Base-by-base conservation (phyloP, 176 grass and related monocot species). In the Pharus latifolius region DNA sequence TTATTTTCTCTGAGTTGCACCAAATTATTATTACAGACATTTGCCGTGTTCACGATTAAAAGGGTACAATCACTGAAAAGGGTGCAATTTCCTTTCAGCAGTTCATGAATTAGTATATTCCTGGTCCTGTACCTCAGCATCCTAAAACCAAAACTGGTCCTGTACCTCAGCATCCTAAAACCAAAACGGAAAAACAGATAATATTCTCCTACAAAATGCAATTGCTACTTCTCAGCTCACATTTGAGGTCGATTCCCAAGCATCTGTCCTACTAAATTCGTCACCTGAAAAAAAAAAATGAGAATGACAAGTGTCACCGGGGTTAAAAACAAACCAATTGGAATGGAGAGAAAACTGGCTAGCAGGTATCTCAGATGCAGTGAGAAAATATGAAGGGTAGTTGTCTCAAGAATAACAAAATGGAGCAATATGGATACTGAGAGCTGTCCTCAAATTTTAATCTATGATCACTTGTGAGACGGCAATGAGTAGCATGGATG, bases 261-360 rank as follows among this genome's bases (percentile, higher is more conserved):
- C 63, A 99, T 60, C 22, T 88, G 87, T n/a, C 96, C 96, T 0
- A 99, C 87, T 61, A 99, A 65, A 83, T 91, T 99, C 29, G 90
- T 95, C 34, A 94, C 90, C 87, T 95, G 75, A 73, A 98, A 84
- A 70, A 51, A 75, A 38, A 10, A 48, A 49, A 14, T 54, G 35
- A 49, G 6, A 78, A 19, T 38, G 28, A 48, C 3, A 49, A 27
- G 3, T 33, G 11, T 74, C 25, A 20, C 23, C 18, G 59, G 33
- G 14, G 41, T 62, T 30, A 16, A 33, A 35, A 34, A 73, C 29
- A 45, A 53, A 57, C 3, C 30, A 22, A n/a, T n/a, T 50, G 14
- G 12, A 50, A 41, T 58, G 2, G 20, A 65, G 4, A 11, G 14
- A 18, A 45, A 48, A 17, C 17, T 28, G 37, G 50, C n/a, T 55